Evolutionary conservation across 1,284 basidiomycete genomes (phyloP).

Genomic region (Fomitopsis pinicola): DNA sequence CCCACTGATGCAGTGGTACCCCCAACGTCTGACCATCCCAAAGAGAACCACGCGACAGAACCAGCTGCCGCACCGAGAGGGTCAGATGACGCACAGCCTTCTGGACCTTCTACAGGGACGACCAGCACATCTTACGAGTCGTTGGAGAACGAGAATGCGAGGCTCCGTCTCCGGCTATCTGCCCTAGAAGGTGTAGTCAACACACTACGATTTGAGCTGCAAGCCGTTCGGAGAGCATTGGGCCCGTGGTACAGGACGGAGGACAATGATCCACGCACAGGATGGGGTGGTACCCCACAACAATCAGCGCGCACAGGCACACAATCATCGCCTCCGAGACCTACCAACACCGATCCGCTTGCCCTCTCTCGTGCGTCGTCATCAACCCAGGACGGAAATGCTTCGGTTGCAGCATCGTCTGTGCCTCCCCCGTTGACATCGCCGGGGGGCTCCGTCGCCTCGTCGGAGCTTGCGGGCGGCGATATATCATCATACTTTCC

Average conservation of each 20-base stretch:
- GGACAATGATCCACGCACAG: neutral
- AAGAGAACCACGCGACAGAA: neutral
- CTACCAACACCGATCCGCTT: neutral
- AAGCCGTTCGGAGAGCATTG: constrained; percentile 17
- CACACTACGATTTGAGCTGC: constrained; percentile 15
- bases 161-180: constrained; percentile 16
- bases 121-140: neutral
- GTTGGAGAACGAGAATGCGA: constrained; percentile 17
- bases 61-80: neutral
- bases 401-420: neutral
- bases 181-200: constrained; percentile 21
- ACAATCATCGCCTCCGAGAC: neutral
- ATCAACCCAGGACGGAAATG: neutral
- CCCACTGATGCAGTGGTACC: neutral
- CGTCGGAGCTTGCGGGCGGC: constrained; percentile 5
- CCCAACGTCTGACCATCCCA: constrained; percentile 23
- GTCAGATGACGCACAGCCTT: neutral
- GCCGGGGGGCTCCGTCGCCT: neutral
- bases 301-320: neutral
- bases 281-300: neutral
- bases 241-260: constrained; percentile 22
- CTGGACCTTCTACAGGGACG: neutral
- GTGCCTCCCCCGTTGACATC: neutral
- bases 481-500: constrained; percentile 51
- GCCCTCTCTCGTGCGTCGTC: neutral